phyloP scores from a whole-genome alignment of 2,329 filamentous ascomycete species.

The Sporothrix variecibatus region DNA sequence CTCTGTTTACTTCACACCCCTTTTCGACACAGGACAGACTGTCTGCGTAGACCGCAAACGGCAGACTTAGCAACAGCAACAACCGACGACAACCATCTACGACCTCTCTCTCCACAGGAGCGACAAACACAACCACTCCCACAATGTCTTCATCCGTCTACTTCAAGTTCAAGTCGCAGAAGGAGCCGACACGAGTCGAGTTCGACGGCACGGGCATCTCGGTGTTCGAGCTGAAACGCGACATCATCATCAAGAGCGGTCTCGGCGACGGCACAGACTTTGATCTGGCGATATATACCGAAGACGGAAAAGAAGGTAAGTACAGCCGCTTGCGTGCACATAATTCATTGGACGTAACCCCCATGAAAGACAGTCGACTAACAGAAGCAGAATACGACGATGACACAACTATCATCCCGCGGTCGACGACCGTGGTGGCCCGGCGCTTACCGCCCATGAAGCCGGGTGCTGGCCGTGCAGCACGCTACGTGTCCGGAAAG shows the following conservation, averaged over 20 bases:
- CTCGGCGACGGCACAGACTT: constrained; percentile 96
- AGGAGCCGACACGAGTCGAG: constrained; percentile 88
- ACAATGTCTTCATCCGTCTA: constrained; percentile 96
- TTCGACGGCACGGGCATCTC: constrained; percentile 98
- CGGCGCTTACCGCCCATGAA: constrained; percentile 81
- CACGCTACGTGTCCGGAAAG: constrained; percentile 93
- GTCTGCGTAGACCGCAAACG: constrained; percentile 22
- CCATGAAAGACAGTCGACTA: neutral
- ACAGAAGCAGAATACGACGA: constrained; percentile 80
- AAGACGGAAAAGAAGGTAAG: constrained; percentile 88
- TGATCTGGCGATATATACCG: constrained; percentile 90
- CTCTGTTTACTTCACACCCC: too few relatives aligned
- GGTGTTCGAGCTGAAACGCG: constrained; percentile 97
- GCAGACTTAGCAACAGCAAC: neutral
- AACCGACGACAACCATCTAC: neutral
- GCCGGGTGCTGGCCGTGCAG: constrained; percentile 84
- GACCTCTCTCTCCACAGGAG: neutral
- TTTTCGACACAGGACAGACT: neutral
- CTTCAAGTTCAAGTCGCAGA: constrained; percentile 99
- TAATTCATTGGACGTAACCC: too few relatives aligned
- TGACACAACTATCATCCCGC: constrained; percentile 94
- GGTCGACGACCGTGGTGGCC: constrained; percentile 91
- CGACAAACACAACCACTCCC: constrained; percentile 29
- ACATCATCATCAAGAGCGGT: constrained; percentile 93
- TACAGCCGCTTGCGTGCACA: too few relatives aligned